A percentile compares a stretch with the other conserved stretches of the same genome.
Evolutionary conservation across 2,329 filamentous ascomycete species (phyloP).

Genomic region (Alternaria sp.): DNA sequence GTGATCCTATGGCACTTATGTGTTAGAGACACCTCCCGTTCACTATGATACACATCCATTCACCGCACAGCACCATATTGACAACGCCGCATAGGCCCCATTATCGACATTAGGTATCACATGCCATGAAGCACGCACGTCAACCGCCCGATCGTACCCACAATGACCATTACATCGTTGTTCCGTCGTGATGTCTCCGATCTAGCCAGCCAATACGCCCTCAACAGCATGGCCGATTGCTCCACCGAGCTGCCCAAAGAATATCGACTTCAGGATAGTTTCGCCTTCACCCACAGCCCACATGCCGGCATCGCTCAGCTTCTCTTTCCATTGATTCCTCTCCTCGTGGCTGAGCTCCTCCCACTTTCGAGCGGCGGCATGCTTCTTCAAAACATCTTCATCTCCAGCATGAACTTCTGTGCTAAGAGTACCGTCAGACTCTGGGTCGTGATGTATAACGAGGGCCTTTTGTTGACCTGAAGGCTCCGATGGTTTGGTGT

Average conservation of each 20-base stretch:
- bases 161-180: neutral
- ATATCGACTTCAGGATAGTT: conserved; percentile 75
- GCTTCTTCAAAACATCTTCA: conserved; percentile 47
- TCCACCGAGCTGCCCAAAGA: conserved; percentile 77
- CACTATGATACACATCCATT: conserved; percentile 20
- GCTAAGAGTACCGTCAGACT: conserved; percentile 48
- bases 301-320: conserved; percentile 73
- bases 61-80: conserved; percentile 8
- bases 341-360: conserved; percentile 72
- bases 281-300: conserved; percentile 85
- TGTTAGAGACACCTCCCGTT: conserved; percentile 9
- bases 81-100: neutral
- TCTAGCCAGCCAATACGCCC: conserved; percentile 36
- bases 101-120: conserved; percentile 5
- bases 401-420: conserved; percentile 51
- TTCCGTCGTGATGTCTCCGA: neutral
- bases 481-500: conserved; percentile 4
- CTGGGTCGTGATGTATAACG: conserved; percentile 52
- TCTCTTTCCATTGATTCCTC: conserved; percentile 72
- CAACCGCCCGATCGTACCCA: neutral
- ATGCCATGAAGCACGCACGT: neutral
- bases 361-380: conserved; percentile 68
- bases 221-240: conserved; percentile 55
- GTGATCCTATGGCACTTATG: conserved; percentile 7
- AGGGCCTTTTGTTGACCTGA: conserved; percentile 48